Evolutionary conservation across 805 yeast species (phyloP), one percentile per base, ranked within the genome.

Genomic region (Kluyveromyces wickerhamii): DNA sequence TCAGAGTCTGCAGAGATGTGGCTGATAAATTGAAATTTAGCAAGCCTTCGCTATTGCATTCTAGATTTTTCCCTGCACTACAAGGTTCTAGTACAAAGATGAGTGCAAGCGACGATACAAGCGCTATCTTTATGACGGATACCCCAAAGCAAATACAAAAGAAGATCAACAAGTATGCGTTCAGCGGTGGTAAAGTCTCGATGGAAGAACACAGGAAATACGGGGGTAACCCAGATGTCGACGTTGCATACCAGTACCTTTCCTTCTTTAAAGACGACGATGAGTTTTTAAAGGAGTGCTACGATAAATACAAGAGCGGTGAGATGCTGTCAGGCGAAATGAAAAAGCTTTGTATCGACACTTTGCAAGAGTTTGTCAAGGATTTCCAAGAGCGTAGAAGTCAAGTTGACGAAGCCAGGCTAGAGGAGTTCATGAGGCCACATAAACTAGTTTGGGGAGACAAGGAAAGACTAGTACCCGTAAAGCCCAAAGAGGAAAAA

Each of bases 81-180:
- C 97, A 92, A 68, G 98, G 98, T 36, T 79, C 97, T 4, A 72
- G 87, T 11, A 83, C 96, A 25, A 92, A 92, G 66, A 92, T 92
- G 98, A 81, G 94, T 41, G 97, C 98, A 4, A 79, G 92, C 9
- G 92, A 83, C 59, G 86, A 83, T 42, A 79, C 84, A 37, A 74
- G 89, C 25, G 92, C 98, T 5, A 87, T 92, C 46, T 92, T 80
- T 66, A 81, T 92, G 92, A 88, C 87, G 38, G 98, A 92, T 60
- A 84, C 96, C 2, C 75, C 94, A 32, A 85, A 84, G 56, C 87
- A 84, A 65, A 83, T 92, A 44, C 81, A 83, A 57, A 92, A 86
- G 71, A 92, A 92, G 62, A 80, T 92, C 60, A 92, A 92, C 68
- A 92, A 88, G 62, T 82, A 86, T 57, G 98, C 96, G 6, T 92